A percentile compares a stretch with the other conserved stretches of the same genome.
Conservation (phyloP, 2,329 filamentous ascomycete genomes). For the Cryphonectria japonica region DNA sequence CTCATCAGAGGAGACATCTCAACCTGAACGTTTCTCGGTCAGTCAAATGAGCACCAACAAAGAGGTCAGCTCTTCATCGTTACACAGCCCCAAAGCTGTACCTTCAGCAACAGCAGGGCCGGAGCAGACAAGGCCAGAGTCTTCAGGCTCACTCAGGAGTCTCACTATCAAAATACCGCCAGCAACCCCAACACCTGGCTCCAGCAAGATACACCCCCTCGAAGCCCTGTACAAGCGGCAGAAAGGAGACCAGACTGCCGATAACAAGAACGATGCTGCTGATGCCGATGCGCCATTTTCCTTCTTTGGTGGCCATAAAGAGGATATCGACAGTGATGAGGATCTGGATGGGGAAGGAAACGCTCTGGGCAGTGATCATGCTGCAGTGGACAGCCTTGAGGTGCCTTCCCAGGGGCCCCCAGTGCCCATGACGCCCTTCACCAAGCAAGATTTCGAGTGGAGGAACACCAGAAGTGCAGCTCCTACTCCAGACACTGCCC, state of each 20-base stretch:
- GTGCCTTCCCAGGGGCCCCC: slow-evolving; percentile 36
- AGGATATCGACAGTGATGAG: slow-evolving; percentile 46
- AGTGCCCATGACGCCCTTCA: slow-evolving; percentile 80
- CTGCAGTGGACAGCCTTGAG: slow-evolving; percentile 33
- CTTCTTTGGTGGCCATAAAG: slow-evolving; percentile 69
- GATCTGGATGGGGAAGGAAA: slow-evolving; percentile 49
- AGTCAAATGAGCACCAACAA: neutral
- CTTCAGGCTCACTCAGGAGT: slow-evolving; percentile 53
- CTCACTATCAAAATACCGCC: slow-evolving; percentile 60
- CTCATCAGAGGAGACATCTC: slow-evolving; percentile 31
- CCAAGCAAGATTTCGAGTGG: slow-evolving; percentile 75
- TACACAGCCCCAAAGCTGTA: neutral
- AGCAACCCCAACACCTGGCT: slow-evolving; percentile 46
- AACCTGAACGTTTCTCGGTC: neutral
- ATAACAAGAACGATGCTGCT: slow-evolving; percentile 41
- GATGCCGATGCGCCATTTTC: slow-evolving; percentile 66
- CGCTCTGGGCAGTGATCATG: slow-evolving; percentile 30
- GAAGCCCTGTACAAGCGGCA: slow-evolving; percentile 89
- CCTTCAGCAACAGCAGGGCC: slow-evolving; percentile 30
- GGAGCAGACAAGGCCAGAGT: slow-evolving; percentile 49
- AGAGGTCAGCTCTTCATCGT: neutral
- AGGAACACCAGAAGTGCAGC: slow-evolving; percentile 83
- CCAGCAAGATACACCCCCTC: slow-evolving; percentile 73
- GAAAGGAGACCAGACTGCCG: slow-evolving; percentile 46
- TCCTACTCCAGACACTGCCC: slow-evolving; percentile 91